Base-by-base conservation (phyloP, 1,139 yeast species). In the Petasospora rhodanensis region DNA sequence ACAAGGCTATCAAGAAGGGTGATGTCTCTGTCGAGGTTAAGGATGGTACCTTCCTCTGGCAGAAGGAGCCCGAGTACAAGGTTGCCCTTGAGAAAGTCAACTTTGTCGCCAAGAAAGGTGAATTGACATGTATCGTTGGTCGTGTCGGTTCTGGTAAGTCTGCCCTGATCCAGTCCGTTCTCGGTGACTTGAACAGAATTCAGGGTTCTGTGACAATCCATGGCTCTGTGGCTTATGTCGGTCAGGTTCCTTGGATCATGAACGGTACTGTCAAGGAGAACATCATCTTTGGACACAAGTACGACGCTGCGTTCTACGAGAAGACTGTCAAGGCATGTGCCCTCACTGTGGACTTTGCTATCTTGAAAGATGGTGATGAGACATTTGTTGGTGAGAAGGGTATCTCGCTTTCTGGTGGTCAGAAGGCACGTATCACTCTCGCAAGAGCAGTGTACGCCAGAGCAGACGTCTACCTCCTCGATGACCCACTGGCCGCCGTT, bases 311-410 rank as follows among this genome's bases (percentile, higher is more conserved):
- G 14, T 85, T 86, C 47, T 91, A 91, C 59, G 73, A 79, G 22
- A 72, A 72, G 47, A 87, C 95, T 2, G 64, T 91, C 38, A 75
- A 76, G 40, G 96, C 96, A 0, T 91, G 98, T 68, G 96, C 96
- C 6, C 69, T 91, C 51, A 61, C 69, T n/a, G 76, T 77, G 29
- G 98, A 91, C 61, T 70, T 91, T 46, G 73, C 72, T 18, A 75
- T 81, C 22, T 66, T 91, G 34, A 84, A 95, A 4, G 84, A 85
- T 54, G 96, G 97, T 31, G 97, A 91, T 56, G 66, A 68, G 36
- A 89, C 98, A 3, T 74, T 83, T 51, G 97, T 91, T 32, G 98
- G 98, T 44, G 98, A 91, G 62, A 91, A 89, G 63, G 98, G 98
- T 50, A 86, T 91, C 37, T 85, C 96, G 11, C 68, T 91, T 38